Percentiles rank a stretch among this genome's conserved stretches.
Evolutionary conservation across 1,284 basidiomycete genomes (phyloP).

Genomic region (Heterobasidion parviporum): DNA sequence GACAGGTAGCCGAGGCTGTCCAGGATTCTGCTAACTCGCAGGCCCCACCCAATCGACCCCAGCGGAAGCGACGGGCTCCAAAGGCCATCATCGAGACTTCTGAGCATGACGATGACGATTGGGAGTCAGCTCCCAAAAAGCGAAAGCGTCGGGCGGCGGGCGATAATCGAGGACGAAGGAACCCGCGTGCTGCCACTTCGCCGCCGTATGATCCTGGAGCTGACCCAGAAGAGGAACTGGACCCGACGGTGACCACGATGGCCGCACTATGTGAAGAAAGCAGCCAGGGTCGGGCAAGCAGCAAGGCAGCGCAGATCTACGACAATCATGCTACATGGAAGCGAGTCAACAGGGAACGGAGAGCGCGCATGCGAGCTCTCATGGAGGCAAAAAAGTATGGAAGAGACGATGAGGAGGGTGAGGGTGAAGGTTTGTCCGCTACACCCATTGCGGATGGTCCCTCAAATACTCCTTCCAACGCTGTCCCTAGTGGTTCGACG

Average conservation of each 20-base stretch:
- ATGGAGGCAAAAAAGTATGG: slow-evolving; percentile 73
- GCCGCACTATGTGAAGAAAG: slow-evolving; percentile 65
- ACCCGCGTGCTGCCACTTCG: slow-evolving; percentile 26
- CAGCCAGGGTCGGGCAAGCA: slow-evolving; percentile 66
- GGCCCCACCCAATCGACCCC: background rate
- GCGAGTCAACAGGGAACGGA: slow-evolving; percentile 50
- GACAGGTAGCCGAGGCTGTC: background rate
- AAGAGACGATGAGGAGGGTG: slow-evolving; percentile 38
- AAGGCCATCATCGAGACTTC: background rate
- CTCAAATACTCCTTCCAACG: background rate
- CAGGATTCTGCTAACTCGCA: background rate
- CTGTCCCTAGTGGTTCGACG: background rate
- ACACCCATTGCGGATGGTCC: slow-evolving; percentile 7
- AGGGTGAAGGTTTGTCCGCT: slow-evolving; percentile 15
- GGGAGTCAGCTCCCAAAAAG: background rate
- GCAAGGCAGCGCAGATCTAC: slow-evolving; percentile 59
- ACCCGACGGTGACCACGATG: slow-evolving; percentile 74
- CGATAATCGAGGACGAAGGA: background rate
- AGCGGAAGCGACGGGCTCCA: background rate
- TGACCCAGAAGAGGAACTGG: slow-evolving; percentile 65
- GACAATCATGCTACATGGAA: slow-evolving; percentile 66
- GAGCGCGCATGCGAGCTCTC: slow-evolving; percentile 46
- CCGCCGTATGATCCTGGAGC: slow-evolving; percentile 48
- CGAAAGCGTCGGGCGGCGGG: background rate
- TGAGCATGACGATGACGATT: background rate